These are phyloP conservation scores for Polysphondylium violaceum DNA, from an alignment of 78 protist genomes.

Conservation along the genomic window DNA sequence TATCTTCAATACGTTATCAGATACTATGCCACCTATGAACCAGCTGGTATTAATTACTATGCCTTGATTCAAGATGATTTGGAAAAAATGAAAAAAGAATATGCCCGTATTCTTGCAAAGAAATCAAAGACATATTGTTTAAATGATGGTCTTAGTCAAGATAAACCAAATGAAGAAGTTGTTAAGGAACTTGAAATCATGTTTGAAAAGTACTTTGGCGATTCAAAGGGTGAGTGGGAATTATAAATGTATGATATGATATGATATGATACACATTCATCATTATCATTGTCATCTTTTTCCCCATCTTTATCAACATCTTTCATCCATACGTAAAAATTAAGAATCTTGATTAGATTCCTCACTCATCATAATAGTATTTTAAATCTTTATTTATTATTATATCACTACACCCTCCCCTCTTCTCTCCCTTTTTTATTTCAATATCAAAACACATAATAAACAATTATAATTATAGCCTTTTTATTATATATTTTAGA, in stretches of 20 bases:
- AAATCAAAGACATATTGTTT: conserved; percentile 69
- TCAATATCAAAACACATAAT: not conserved
- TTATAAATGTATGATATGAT: too few relatives aligned
- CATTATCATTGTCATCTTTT: too few relatives aligned
- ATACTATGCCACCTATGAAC: conserved; percentile 54
- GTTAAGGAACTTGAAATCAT: conserved; percentile 28
- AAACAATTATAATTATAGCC: not conserved
- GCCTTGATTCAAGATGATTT: conserved; percentile 53
- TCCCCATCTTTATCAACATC: too few relatives aligned
- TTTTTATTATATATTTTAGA: too few relatives aligned
- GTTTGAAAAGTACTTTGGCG: conserved; percentile 62
- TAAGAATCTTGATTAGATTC: too few relatives aligned
- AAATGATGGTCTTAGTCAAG: conserved; percentile 51
- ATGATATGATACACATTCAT: too few relatives aligned
- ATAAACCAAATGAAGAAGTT: conserved; percentile 52
- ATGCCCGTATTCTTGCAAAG: not conserved
- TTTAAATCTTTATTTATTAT: too few relatives aligned
- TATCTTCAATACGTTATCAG: conserved; percentile 19
- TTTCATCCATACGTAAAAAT: too few relatives aligned
- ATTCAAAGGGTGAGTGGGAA: too few relatives aligned
- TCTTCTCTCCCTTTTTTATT: not conserved
- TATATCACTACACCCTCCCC: not conserved
- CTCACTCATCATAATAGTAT: too few relatives aligned
- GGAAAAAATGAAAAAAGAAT: conserved; percentile 46
- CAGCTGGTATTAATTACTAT: conserved; percentile 57